Base-by-base conservation (phyloP, 805 yeast species). In the Teunomyces stri region DNA sequence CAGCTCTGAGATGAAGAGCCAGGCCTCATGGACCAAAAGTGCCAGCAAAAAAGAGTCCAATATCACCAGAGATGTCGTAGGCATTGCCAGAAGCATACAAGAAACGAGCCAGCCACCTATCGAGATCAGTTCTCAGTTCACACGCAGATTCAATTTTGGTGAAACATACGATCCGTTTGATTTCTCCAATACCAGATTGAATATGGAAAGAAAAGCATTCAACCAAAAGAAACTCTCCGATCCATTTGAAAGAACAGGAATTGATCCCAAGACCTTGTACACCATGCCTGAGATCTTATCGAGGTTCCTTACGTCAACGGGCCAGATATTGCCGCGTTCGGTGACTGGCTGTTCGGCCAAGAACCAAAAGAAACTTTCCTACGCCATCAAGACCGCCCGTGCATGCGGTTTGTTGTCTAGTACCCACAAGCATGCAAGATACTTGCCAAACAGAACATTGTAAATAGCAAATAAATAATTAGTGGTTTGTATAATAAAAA, bases 381-480 rank as follows among this genome's bases (percentile, higher is more conserved):
- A 81, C 56, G 95, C 96, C 13, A 77, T 90, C 40, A 82, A 87
- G 61, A 78, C 96, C 56, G 84, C 91, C 12, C 81, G 92, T 61
- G 82, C 86, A 3, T 82, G 85, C 46, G 97, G 97, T 0, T 74
- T 89, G 50, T 70, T 90, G 62, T 82, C 94, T 37, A 73, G 83
- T 51, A 85, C 84, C n/a, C 90, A 87, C 58, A 81, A 73, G 60
- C 85, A 83, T 59, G 70, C 76, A 28, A 62, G 77, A 30, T 70
- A 65, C 57, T 63, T 75, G 56, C 78, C 80, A 20, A 45, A 54
- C 45, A 64, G 76, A 56, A 61, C 63, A 51, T 56, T 72, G 56
- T 71, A 61, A 53, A 42, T 42, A 42, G 37, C 3, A 7, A 21
- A 39, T 11, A n/a, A 25, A 39, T 25, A 39, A n/a, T 12, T n/a